These are phyloP conservation scores for Myriosclerotinia duriaeana DNA, from an alignment of 2,329 filamentous ascomycete genomes.

Conservation along the genomic window DNA sequence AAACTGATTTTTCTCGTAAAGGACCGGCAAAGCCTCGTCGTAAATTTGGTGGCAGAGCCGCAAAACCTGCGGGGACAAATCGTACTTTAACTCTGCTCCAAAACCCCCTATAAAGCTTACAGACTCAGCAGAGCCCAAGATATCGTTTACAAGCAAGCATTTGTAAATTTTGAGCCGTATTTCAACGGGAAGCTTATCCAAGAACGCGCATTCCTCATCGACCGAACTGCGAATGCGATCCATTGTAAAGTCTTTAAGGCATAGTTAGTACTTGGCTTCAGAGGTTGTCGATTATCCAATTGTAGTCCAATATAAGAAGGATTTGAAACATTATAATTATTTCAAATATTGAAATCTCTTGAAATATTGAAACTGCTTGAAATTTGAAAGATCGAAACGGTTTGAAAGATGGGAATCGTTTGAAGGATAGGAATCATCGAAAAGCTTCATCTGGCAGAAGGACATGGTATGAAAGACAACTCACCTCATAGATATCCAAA, in stretches of 20 bases:
- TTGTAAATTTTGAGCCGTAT: constrained; percentile 55
- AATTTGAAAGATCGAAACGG: no score
- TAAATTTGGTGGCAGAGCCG: constrained; percentile 17
- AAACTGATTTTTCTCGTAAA: constrained; percentile 50
- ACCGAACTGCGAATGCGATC: background rate
- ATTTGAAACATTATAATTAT: no score
- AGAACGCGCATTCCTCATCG: background rate
- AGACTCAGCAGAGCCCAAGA: constrained; percentile 5
- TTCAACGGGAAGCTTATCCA: constrained; percentile 43
- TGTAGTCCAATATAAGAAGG: background rate
- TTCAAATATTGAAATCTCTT: no score
- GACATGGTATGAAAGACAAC: background rate
- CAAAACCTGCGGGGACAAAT: constrained; percentile 27
- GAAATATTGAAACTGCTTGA: no score
- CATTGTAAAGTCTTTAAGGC: background rate
- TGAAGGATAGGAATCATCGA: no score
- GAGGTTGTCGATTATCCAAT: background rate
- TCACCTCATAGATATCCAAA: background rate
- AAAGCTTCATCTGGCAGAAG: background rate
- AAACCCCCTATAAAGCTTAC: background rate
- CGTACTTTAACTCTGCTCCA: constrained; percentile 7
- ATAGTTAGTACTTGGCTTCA: background rate
- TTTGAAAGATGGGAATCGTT: no score
- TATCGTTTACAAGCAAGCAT: constrained; percentile 23
- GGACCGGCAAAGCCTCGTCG: constrained; percentile 38